Evolutionary conservation across 106 monocot species (phyloP).

Genomic region (Dactylorhiza incarnata): DNA sequence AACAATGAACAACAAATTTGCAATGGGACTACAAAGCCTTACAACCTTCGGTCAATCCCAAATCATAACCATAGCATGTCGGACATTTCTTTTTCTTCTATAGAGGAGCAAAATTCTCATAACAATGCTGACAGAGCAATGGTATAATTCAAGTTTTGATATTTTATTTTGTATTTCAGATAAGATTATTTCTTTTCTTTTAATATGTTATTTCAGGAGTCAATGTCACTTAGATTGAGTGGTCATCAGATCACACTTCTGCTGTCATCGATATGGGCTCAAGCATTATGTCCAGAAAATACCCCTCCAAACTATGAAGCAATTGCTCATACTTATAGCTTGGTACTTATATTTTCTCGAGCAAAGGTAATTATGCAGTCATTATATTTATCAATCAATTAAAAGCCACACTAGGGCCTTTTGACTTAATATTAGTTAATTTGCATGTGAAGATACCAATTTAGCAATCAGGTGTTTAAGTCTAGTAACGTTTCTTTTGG

Average conservation of each 20-base stretch:
- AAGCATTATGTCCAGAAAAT: constrained; percentile 53
- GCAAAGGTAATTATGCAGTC: constrained; percentile 31
- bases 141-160: constrained; percentile 6
- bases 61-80: constrained; percentile 3
- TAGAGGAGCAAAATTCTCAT: constrained; percentile 14
- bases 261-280: constrained; percentile 69
- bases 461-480: too few species aligned
- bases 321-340: constrained; percentile 61
- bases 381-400: background rate
- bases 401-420: too few species aligned
- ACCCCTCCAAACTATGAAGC: constrained; percentile 68
- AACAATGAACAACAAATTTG: background rate
- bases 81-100: constrained; percentile 5
- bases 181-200: background rate
- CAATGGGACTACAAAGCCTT: too few species aligned
- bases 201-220: constrained; percentile 27
- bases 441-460: too few species aligned
- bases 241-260: constrained; percentile 53
- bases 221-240: constrained; percentile 43
- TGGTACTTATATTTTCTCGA: constrained; percentile 56
- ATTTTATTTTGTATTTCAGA: background rate
- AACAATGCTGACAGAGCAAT: constrained; percentile 12
- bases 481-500: too few species aligned
- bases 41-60: too few species aligned
- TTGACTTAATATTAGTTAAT: too few species aligned